Conservation (phyloP, 345 rosid species). For the Carallia brachiata region DNA sequence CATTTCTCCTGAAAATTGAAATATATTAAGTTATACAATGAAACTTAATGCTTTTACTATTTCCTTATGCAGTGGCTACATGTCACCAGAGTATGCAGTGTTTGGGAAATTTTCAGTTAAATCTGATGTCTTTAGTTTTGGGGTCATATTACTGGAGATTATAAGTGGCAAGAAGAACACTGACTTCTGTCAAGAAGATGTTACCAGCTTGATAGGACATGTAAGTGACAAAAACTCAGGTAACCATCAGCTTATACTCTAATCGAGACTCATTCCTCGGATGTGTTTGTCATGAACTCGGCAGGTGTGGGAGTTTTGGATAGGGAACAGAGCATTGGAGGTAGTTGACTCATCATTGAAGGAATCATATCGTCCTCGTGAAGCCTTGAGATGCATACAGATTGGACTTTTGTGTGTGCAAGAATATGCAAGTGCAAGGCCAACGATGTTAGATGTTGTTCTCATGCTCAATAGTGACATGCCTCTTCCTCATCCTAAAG, state of each 20-base stretch:
- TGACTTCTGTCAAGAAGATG: constrained; percentile 25
- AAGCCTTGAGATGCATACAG: constrained; percentile 47
- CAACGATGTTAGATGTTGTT: constrained; percentile 35
- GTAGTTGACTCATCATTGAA: constrained; percentile 32
- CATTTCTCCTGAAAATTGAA: too few relatives aligned
- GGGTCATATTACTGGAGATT: constrained; percentile 62
- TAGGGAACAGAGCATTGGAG: constrained; percentile 25
- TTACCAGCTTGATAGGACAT: constrained; percentile 42
- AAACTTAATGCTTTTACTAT: background rate
- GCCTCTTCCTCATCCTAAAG: background rate
- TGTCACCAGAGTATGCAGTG: constrained; percentile 86
- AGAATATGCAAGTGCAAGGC: constrained; percentile 45
- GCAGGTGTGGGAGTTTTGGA: constrained; percentile 58
- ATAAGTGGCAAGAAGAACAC: constrained; percentile 49
- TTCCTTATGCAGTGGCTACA: constrained; percentile 52
- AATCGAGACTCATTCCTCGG: background rate
- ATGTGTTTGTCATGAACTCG: too few relatives aligned
- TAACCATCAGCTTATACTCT: too few relatives aligned
- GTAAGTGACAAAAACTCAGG: constrained; percentile 33
- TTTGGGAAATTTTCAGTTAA: constrained; percentile 56
- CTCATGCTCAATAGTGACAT: constrained; percentile 7
- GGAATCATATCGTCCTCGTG: constrained; percentile 19
- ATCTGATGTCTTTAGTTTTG: constrained; percentile 71
- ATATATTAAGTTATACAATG: background rate
- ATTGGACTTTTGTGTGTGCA: constrained; percentile 65